These are phyloP conservation scores for Colletotrichum ledebouriae DNA, from an alignment of 2,329 filamentous ascomycete species.

Conservation along the genomic window DNA sequence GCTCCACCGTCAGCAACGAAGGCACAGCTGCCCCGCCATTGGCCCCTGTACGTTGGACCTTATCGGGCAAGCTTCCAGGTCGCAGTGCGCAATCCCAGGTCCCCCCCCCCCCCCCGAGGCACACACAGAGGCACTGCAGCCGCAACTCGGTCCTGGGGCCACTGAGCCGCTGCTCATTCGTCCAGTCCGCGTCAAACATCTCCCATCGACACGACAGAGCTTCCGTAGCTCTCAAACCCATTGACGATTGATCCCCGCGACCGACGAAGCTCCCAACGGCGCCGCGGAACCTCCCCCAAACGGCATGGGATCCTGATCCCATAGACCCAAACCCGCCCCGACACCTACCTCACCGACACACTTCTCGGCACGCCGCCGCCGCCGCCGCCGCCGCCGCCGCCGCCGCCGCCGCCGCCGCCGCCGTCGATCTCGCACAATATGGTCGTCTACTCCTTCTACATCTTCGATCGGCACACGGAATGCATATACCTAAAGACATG, in stretches of 20 bases:
- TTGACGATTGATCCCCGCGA: neutral
- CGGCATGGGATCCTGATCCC: slow-evolving; percentile 33
- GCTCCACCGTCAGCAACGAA: slow-evolving; percentile 1
- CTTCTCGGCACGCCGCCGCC: slow-evolving; percentile 2
- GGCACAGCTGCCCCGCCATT: slow-evolving; percentile 17
- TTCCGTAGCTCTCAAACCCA: slow-evolving; percentile 6
- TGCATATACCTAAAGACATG: slow-evolving; percentile 96
- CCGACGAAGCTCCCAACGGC: neutral
- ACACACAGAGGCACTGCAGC: slow-evolving; percentile 23
- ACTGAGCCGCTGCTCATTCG: slow-evolving; percentile 31
- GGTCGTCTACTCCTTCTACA: slow-evolving; percentile 98
- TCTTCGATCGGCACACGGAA: slow-evolving; percentile 98
- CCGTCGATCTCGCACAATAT: slow-evolving; percentile 66
- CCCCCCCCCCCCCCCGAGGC: slow-evolving; percentile 5
- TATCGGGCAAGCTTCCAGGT: slow-evolving; percentile 33
- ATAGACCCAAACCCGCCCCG: neutral
- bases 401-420: slow-evolving; percentile 16
- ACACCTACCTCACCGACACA: neutral
- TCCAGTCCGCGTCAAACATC: neutral
- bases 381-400: slow-evolving; percentile 7
- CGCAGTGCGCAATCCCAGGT: slow-evolving; percentile 4
- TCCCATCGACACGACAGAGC: slow-evolving; percentile 23
- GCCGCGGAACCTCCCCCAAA: neutral
- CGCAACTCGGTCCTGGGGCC: slow-evolving; percentile 22
- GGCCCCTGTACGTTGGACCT: slow-evolving; percentile 8